Evolutionary conservation across 306 rosid genomes (phyloP), one percentile per base, ranked within the genome.

Genomic region (Glycine soja): DNA sequence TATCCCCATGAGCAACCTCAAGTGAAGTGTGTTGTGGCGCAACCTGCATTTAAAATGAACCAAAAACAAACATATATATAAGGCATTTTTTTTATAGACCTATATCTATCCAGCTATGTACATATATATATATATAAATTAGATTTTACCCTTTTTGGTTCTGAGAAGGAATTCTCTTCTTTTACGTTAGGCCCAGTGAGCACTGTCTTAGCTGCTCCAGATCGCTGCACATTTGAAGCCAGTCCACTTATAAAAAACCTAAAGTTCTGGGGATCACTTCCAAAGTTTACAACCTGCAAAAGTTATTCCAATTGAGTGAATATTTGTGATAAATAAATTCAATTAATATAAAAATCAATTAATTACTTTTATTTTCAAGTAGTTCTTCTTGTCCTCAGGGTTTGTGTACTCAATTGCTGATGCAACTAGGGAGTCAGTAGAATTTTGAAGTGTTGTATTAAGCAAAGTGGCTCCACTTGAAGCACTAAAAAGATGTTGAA

Each of bases 381-480:
- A 93, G 45, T 61, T 67, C 19, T 85, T 70, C 19, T 63, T 50
- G 43, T 90, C 71, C 43, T 13, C 63, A 6, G 88, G 52, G 66
- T 56, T 76, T 70, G 71, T 30, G 80, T 83, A 93, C 45, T 83
- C 83, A 56, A 93, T 91, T 57, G 97, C 88, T 6, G 96, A 91
- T 4, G 91, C 91, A 36, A 83, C 77, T 59, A 93, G 67, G 10
- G 83, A 76, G 4, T 7, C 13, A 52, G 74, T 43, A 50, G 87
- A 80, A 68, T 74, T 75, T 78, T 85, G 38, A 2, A 91, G 90
- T 46, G 79, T 82, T 59, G 94, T 30, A 14, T 88, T 66, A 70
- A 87, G 91, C 65, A 85, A 73, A 13, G 85, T 90, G 81, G 97
- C 94, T 61, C 93, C 97, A 74, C 93, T 93, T 30, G 97, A 88